Conservation (phyloP, 306 rosid species). For the Abrus pulchellus region DNA sequence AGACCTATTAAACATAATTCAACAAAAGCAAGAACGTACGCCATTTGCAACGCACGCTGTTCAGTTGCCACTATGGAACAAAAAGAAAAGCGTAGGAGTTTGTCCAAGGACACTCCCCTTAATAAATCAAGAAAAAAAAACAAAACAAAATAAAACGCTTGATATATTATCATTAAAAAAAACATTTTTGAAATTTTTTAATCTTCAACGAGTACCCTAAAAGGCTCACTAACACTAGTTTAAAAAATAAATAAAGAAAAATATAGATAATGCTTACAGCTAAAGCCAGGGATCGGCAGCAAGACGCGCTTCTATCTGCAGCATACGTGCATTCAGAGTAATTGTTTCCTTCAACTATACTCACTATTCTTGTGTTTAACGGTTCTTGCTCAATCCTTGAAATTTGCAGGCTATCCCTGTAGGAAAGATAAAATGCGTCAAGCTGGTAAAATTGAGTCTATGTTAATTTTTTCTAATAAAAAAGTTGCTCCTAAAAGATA, state of each 20-base stretch:
- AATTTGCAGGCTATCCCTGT: conserved; percentile 83
- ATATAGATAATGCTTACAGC: conserved; percentile 61
- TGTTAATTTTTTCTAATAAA: neutral
- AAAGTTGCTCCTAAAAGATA: neutral
- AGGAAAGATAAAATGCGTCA: neutral
- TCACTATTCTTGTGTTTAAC: conserved; percentile 47
- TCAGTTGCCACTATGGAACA: neutral
- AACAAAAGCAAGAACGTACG: neutral
- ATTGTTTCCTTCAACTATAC: conserved; percentile 50
- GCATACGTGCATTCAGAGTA: conserved; percentile 65
- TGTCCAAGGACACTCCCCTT: neutral
- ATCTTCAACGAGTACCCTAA: neutral
- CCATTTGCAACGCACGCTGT: neutral
- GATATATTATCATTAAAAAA: neutral
- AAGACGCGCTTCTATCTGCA: conserved; percentile 72
- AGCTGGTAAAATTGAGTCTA: too few species aligned
- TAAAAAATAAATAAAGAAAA: neutral
- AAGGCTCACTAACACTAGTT: neutral
- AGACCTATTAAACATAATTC: conserved; percentile 1
- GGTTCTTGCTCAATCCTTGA: conserved; percentile 60
- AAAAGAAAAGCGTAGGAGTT: neutral
- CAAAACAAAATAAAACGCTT: neutral
- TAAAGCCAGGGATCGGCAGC: conserved; percentile 79
- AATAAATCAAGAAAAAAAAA: neutral
- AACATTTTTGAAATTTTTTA: neutral